Conservation (phyloP, 2,329 filamentous ascomycete species). For the Nakataea oryzae region DNA sequence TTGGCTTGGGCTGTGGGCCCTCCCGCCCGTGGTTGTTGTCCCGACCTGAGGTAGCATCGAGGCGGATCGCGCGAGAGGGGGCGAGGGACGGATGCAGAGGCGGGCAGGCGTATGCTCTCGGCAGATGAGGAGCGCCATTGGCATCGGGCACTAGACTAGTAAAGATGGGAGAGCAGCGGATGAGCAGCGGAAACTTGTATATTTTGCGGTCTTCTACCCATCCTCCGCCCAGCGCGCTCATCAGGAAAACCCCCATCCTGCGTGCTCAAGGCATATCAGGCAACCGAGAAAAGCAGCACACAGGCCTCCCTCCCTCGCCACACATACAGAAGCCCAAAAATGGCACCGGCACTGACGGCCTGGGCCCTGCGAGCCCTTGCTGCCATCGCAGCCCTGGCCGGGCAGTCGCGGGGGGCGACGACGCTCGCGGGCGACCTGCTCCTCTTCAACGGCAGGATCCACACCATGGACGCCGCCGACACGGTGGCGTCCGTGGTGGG, state of each 20-base stretch:
- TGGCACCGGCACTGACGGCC: background rate
- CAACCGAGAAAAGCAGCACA: too few species aligned
- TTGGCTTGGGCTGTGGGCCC: too few species aligned
- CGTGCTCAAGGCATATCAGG: too few species aligned
- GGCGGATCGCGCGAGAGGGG: too few species aligned
- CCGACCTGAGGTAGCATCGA: background rate
- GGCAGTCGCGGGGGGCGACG: too few species aligned
- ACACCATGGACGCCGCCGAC: conserved; percentile 12
- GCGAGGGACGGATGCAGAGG: too few species aligned
- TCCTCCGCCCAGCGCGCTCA: too few species aligned
- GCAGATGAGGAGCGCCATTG: background rate
- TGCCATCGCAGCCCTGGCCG: too few species aligned
- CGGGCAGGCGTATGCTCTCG: background rate
- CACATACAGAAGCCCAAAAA: too few species aligned
- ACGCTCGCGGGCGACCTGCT: conserved; percentile 10
- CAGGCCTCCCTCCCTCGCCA: too few species aligned
- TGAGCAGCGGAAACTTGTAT: background rate
- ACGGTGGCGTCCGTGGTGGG: conserved; percentile 11
- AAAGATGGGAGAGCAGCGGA: background rate
- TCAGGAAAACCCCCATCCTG: background rate
- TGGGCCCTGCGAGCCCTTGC: too few species aligned
- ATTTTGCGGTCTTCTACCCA: background rate
- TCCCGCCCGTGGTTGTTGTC: too few species aligned
- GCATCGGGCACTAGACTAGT: background rate
- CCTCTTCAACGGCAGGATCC: conserved; percentile 15